Base-by-base conservation (phyloP, 345 rosid species). In the Lenwebbia sp. region DNA sequence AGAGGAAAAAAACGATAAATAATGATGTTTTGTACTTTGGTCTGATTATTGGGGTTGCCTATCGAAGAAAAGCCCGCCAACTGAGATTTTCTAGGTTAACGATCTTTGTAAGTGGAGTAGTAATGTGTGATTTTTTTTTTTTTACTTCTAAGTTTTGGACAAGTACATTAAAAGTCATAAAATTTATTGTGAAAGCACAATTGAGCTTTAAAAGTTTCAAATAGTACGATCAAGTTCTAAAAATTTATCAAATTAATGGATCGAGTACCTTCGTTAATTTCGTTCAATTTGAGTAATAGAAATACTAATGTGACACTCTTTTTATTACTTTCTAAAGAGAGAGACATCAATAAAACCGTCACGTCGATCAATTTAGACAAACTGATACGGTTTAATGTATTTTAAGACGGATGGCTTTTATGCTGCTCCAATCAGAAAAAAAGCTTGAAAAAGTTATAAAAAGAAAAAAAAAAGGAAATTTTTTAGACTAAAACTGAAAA, bases 211-310 rank as follows among this genome's bases (percentile, higher is more conserved):
- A 65, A 14, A 60, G 4, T n/a, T 13, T n/a, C 4, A 60, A 28
- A 60, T 13, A 28, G 3, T 14, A 3, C 21, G 28, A 0, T 13
- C 21, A 60, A 6, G 28, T 28, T 3, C 1, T 28, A 28, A 28
- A 62, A 62, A 14, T 62, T 30, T 14, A 62, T 62, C 22, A 62
- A 30, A 9, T 62, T 14, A 12, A 62, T 7, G 5, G 4, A 7
- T 62, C 0, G 1, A 30, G 41, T 15, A 30, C 22, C 5, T 62
- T 0, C 7, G 0, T 62, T 30, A 7, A 30, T 8, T 15, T 9
- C 41, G 2, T 30, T 5, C 11, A 7, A 30, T 62, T 15, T 30
- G 22, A 30, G 22, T 62, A 30, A 6, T n/a, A 13, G 14, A 60
- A 60, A 60, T 13, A 15, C 37, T 13, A 28, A 60, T 3, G 19